phyloP scores from a whole-genome alignment of 1,139 yeast species.

The Protomyces inouyei region DNA sequence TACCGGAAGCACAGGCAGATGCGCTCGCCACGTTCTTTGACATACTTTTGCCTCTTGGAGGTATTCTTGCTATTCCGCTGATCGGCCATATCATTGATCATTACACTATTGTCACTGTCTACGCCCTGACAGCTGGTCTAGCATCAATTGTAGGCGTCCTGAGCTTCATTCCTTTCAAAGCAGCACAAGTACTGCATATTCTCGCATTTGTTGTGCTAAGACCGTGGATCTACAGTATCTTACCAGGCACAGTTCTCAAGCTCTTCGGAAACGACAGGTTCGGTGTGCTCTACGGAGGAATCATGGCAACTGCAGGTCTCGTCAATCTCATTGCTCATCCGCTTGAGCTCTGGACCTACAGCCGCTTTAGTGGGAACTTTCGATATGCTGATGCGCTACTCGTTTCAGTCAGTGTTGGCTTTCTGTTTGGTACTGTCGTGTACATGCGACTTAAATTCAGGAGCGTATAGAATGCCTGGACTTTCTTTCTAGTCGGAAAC shows the following conservation, averaged over 20 bases:
- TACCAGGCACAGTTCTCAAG: slow-evolving; percentile 84
- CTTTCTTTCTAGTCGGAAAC: no score
- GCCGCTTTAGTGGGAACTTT: neutral
- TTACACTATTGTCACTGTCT: slow-evolving; percentile 57
- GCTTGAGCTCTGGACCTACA: slow-evolving; percentile 49
- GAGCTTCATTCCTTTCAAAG: slow-evolving; percentile 49
- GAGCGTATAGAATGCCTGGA: no score
- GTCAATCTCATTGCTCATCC: slow-evolving; percentile 56
- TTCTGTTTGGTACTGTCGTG: neutral
- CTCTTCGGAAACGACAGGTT: slow-evolving; percentile 90
- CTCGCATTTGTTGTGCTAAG: slow-evolving; percentile 71
- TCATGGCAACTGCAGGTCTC: slow-evolving; percentile 51
- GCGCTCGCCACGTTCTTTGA: slow-evolving; percentile 53
- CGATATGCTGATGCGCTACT: neutral
- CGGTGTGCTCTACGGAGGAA: slow-evolving; percentile 85
- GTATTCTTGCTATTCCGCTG: slow-evolving; percentile 59
- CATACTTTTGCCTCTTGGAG: slow-evolving; percentile 48
- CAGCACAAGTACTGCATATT: slow-evolving; percentile 57
- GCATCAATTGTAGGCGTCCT: slow-evolving; percentile 65
- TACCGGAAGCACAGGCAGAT: slow-evolving; percentile 26
- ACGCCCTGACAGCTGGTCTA: slow-evolving; percentile 50
- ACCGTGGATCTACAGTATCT: slow-evolving; percentile 88
- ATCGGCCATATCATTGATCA: slow-evolving; percentile 79
- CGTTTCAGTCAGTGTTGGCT: neutral
- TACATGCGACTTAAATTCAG: neutral